These are phyloP conservation scores for Avicennia marina DNA, from an alignment of 257 asterid genomes.

Conservation along the genomic window DNA sequence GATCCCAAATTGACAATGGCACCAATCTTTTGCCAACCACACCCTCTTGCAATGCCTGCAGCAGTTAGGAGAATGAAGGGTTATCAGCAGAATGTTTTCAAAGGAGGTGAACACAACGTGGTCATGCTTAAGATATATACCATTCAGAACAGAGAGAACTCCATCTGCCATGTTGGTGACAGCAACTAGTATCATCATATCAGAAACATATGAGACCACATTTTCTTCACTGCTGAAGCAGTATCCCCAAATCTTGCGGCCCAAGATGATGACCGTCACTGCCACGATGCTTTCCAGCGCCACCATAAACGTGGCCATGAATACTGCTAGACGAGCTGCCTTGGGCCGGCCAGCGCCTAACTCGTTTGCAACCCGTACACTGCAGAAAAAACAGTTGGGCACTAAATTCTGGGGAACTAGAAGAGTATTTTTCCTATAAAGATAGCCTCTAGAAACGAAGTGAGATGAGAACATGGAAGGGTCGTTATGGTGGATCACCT, in stretches of 20 bases:
- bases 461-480: too few relatives aligned
- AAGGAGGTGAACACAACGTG: too few relatives aligned
- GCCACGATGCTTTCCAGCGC: constrained; percentile 44
- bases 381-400: too few relatives aligned
- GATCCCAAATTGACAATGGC: constrained; percentile 60
- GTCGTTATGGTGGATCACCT: constrained; percentile 26
- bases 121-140: constrained; percentile 13
- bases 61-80: background rate
- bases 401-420: too few relatives aligned
- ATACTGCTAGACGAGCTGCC: constrained; percentile 52
- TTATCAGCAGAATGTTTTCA: background rate
- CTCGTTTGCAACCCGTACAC: constrained; percentile 65
- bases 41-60: constrained; percentile 58
- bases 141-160: constrained; percentile 46
- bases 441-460: too few relatives aligned
- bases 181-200: constrained; percentile 56
- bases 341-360: constrained; percentile 59
- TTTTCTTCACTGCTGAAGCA: constrained; percentile 46
- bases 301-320: constrained; percentile 43
- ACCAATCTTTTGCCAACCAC: constrained; percentile 81
- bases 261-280: constrained; percentile 34
- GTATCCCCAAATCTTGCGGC: constrained; percentile 58
- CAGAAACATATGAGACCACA: constrained; percentile 45
- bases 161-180: constrained; percentile 47
- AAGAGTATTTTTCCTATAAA: too few relatives aligned